A percentile compares a stretch with the other conserved stretches of the same genome.
These are phyloP conservation scores for Rhododendron vialii DNA, from an alignment of 148 eudicot species.

Conservation along the genomic window DNA sequence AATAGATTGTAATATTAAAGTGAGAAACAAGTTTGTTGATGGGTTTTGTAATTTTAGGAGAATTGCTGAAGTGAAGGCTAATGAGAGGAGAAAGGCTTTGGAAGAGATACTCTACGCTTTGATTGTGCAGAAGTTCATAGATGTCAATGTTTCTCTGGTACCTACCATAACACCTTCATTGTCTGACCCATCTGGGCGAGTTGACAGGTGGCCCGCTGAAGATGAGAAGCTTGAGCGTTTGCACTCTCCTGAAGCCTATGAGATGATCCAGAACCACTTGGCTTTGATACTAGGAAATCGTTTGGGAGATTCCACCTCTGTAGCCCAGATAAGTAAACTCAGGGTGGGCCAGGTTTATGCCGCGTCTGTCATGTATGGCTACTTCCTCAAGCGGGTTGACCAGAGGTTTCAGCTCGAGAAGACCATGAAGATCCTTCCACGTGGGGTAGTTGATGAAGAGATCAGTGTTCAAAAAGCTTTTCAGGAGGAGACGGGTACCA, in stretches of 20 bases:
- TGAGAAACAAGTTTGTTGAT: background rate
- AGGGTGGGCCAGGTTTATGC: constrained; percentile 95
- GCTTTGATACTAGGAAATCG: constrained; percentile 85
- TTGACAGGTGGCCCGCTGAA: constrained; percentile 66
- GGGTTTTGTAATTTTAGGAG: constrained; percentile 48
- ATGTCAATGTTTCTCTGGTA: constrained; percentile 62
- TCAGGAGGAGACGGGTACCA: constrained; percentile 19
- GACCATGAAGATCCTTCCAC: constrained; percentile 74
- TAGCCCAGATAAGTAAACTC: constrained; percentile 80
- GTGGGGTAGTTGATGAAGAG: constrained; percentile 35
- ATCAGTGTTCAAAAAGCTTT: constrained; percentile 20
- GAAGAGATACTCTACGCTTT: constrained; percentile 89
- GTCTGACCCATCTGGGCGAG: constrained; percentile 43
- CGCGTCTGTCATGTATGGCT: constrained; percentile 94
- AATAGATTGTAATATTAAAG: background rate
- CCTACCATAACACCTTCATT: constrained; percentile 59
- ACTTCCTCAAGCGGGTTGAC: constrained; percentile 87
- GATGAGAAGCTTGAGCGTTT: constrained; percentile 62
- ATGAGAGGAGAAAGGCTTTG: constrained; percentile 71
- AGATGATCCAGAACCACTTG: constrained; percentile 91
- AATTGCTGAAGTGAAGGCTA: constrained; percentile 89
- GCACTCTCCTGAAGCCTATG: constrained; percentile 87
- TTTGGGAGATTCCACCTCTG: constrained; percentile 48
- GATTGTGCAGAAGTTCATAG: constrained; percentile 89
- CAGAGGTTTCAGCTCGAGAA: constrained; percentile 94